Conservation (phyloP, 2,329 filamentous ascomycete genomes). For the Botrytis squamosa region DNA sequence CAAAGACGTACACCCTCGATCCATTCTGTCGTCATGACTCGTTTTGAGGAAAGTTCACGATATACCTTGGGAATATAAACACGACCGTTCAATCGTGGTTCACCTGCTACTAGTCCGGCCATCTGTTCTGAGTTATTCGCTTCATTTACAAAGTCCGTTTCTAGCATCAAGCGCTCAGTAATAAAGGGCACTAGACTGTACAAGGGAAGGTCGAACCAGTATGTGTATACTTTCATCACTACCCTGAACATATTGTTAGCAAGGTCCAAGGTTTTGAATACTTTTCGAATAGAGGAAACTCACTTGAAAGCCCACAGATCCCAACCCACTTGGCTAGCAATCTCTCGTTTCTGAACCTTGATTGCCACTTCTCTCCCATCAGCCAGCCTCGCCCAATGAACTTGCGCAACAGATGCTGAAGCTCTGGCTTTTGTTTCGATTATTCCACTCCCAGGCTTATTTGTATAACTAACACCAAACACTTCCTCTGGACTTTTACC, state of each 20-base stretch:
- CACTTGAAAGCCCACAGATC: slow-evolving; percentile 94
- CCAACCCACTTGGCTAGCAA: slow-evolving; percentile 86
- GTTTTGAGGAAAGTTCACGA: slow-evolving; percentile 73
- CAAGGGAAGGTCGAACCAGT: slow-evolving; percentile 88
- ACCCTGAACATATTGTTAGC: slow-evolving; percentile 50
- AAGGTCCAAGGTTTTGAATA: neutral
- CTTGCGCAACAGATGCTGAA: slow-evolving; percentile 87
- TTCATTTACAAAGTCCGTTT: slow-evolving; percentile 94
- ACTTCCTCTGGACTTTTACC: slow-evolving; percentile 81
- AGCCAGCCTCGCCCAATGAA: slow-evolving; percentile 84
- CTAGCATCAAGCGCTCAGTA: slow-evolving; percentile 83
- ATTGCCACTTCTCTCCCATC: slow-evolving; percentile 92
- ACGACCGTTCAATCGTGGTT: slow-evolving; percentile 71
- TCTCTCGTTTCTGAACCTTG: slow-evolving; percentile 96
- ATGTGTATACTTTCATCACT: slow-evolving; percentile 78
- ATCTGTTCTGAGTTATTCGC: slow-evolving; percentile 85
- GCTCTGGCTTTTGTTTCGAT: slow-evolving; percentile 70
- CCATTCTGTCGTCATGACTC: slow-evolving; percentile 95
- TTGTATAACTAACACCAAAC: slow-evolving; percentile 81
- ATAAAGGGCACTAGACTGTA: slow-evolving; percentile 92
- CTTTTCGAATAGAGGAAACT: slow-evolving; percentile 33
- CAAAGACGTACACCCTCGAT: slow-evolving; percentile 91
- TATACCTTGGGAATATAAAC: slow-evolving; percentile 90
- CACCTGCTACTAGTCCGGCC: slow-evolving; percentile 70
- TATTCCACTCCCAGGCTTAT: slow-evolving; percentile 60